Conservation (phyloP, 2,329 filamentous ascomycete genomes). For the Pseudogymnoascus sp. region DNA sequence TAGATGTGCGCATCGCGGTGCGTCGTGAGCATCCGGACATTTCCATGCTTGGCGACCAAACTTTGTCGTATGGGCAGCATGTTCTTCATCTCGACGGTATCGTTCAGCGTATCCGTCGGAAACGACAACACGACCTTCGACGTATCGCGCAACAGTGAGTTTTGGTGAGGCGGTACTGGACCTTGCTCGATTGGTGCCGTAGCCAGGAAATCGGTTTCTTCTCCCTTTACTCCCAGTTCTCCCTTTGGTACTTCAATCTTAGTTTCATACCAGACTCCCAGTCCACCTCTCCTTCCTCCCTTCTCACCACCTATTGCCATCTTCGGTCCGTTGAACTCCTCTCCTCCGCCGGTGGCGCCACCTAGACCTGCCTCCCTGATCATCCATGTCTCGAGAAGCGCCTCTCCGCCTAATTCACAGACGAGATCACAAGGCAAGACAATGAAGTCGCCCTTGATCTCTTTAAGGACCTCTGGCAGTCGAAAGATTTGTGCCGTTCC, state of each 20-base stretch:
- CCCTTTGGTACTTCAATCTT: slow-evolving; percentile 43
- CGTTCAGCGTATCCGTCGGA: slow-evolving; percentile 83
- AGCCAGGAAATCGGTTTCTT: slow-evolving; percentile 89
- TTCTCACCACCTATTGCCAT: slow-evolving; percentile 49
- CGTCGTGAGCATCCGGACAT: slow-evolving; percentile 72
- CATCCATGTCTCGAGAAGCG: slow-evolving; percentile 88
- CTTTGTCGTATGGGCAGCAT: slow-evolving; percentile 68
- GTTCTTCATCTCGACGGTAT: slow-evolving; percentile 70
- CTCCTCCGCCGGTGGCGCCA: slow-evolving; percentile 49
- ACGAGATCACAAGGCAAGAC: slow-evolving; percentile 90
- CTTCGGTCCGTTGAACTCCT: slow-evolving; percentile 36
- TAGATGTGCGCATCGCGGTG: slow-evolving; percentile 93
- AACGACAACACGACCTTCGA: slow-evolving; percentile 80
- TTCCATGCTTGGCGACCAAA: slow-evolving; percentile 67
- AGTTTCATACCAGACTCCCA: slow-evolving; percentile 89
- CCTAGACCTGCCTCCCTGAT: slow-evolving; percentile 67
- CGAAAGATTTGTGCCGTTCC: slow-evolving; percentile 86
- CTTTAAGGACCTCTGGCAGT: slow-evolving; percentile 71
- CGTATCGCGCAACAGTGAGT: slow-evolving; percentile 60
- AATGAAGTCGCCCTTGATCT: slow-evolving; percentile 79
- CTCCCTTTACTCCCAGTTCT: slow-evolving; percentile 72
- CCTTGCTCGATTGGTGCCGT: slow-evolving; percentile 61
- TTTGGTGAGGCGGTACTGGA: slow-evolving; percentile 52
- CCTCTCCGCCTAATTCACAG: slow-evolving; percentile 79
- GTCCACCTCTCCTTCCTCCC: slow-evolving; percentile 64